Evolutionary conservation across 2,329 filamentous ascomycete species (phyloP).

Genomic region (Dothidotthia symphoricarpi): DNA sequence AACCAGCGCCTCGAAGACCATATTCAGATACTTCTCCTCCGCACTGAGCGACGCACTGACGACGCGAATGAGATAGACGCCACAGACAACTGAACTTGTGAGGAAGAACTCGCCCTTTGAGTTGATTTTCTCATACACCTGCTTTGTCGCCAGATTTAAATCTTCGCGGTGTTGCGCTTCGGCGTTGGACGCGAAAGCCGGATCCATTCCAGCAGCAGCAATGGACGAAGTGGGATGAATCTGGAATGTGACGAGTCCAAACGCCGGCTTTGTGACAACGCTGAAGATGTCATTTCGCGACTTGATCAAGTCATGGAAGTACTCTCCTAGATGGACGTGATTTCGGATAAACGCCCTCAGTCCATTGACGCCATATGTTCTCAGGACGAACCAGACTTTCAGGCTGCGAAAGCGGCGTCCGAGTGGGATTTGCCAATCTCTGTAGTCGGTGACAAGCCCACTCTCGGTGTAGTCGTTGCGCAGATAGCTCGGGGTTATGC

Average conservation of each 20-base stretch:
- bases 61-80: constrained; percentile 75
- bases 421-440: constrained; percentile 95
- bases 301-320: constrained; percentile 63
- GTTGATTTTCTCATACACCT: constrained; percentile 74
- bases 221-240: too few relatives aligned
- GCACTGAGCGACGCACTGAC: constrained; percentile 69
- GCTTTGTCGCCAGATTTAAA: constrained; percentile 67
- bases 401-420: constrained; percentile 83
- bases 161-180: constrained; percentile 50
- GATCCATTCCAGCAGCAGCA: too few relatives aligned
- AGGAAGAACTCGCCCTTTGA: constrained; percentile 74
- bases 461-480: constrained; percentile 76
- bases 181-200: constrained; percentile 36
- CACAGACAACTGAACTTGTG: constrained; percentile 72
- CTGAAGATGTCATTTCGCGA: constrained; percentile 68
- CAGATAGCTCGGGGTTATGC: constrained; percentile 77
- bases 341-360: constrained; percentile 70
- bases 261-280: constrained; percentile 70
- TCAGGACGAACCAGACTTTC: constrained; percentile 93
- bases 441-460: constrained; percentile 87
- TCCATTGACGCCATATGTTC: constrained; percentile 75
- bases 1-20: constrained; percentile 73
- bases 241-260: constrained; percentile 77
- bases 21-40: constrained; percentile 69
- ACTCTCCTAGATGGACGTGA: constrained; percentile 67